Conservation (phyloP, 257 asterid genomes). For the Solanum neorickii region DNA sequence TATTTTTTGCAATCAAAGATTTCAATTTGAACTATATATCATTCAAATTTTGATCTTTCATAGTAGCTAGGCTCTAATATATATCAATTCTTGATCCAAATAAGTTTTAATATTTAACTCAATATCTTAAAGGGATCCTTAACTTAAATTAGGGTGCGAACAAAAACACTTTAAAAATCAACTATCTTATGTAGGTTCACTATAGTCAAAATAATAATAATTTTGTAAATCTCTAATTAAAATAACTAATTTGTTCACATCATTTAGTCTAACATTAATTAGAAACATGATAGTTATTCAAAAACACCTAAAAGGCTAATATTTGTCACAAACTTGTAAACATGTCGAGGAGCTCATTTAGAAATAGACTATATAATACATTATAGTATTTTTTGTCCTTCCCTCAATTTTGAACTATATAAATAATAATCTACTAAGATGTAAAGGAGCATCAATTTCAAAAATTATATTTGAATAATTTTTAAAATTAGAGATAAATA, state of each 20-base stretch:
- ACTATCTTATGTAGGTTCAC: background rate
- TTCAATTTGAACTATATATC: background rate
- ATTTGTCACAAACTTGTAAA: background rate
- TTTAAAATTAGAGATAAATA: background rate
- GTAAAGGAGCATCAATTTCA: background rate
- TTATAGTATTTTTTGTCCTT: background rate
- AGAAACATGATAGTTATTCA: background rate
- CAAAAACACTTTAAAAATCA: background rate
- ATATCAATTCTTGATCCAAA: background rate
- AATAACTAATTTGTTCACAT: background rate
- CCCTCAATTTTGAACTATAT: background rate
- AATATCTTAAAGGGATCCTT: background rate
- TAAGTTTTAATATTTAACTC: background rate
- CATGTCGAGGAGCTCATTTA: background rate
- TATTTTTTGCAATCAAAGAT: background rate
- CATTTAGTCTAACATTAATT: background rate
- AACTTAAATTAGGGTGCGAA: background rate
- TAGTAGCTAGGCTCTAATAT: background rate
- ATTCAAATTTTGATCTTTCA: background rate
- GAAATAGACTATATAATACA: too few relatives aligned
- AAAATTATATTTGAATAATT: background rate
- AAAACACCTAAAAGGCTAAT: background rate
- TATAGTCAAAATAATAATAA: background rate
- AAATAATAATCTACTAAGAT: too few relatives aligned
- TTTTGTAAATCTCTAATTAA: background rate